phyloP scores from a whole-genome alignment of 441 rosid species.

The Macaranga tanarius region DNA sequence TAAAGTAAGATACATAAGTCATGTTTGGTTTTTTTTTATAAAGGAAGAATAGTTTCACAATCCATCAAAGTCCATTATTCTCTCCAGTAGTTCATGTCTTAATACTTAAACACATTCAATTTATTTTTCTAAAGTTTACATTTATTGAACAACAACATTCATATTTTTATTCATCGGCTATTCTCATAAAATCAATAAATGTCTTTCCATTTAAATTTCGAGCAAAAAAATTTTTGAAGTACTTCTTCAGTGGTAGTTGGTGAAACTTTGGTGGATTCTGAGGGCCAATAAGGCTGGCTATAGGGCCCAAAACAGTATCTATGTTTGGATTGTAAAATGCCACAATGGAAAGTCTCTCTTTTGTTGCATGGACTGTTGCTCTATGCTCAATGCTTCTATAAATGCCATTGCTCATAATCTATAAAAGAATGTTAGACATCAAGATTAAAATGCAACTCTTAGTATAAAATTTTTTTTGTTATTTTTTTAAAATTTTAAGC shows the following conservation, averaged over 20 bases:
- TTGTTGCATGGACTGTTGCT: conserved; percentile 25
- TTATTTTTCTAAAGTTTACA: no score
- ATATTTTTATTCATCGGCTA: not conserved
- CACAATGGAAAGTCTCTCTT: conserved; percentile 36
- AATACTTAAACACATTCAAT: no score
- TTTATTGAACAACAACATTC: no score
- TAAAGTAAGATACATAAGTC: no score
- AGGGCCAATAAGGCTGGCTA: conserved; percentile 28
- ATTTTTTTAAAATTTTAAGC: no score
- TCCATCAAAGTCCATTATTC: no score
- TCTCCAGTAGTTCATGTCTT: no score
- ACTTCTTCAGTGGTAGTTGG: conserved; percentile 32
- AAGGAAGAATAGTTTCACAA: no score
- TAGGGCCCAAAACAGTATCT: conserved; percentile 38
- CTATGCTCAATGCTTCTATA: conserved; percentile 49
- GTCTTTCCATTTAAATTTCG: conserved; percentile 39
- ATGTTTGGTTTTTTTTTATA: no score
- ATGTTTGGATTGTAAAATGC: conserved; percentile 39
- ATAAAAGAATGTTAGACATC: not conserved
- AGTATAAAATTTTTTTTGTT: no score
- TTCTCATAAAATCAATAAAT: conserved; percentile 38
- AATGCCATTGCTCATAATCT: conserved; percentile 47
- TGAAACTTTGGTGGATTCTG: conserved; percentile 31
- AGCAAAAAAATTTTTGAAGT: conserved; percentile 41
- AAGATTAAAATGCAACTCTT: not conserved